Base-by-base conservation (phyloP, 768 basidiomycete genomes). In the Suillus alpinus region DNA sequence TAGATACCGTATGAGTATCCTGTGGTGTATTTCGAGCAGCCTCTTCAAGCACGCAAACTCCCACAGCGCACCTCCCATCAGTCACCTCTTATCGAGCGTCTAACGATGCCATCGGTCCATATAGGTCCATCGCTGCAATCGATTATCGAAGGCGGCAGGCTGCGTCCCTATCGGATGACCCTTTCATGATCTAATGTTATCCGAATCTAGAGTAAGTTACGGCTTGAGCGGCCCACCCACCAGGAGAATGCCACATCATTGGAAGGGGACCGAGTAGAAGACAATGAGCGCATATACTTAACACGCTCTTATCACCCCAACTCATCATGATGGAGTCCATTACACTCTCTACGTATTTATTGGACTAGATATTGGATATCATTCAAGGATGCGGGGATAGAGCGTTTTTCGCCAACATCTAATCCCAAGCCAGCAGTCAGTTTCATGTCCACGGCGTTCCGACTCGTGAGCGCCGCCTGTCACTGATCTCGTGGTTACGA, bases 41-140 rank as follows among this genome's bases (percentile, higher is more conserved):
- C 46, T 26, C 44, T 46, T 3, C 34, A 13, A 36, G 13, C n/a
- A 34, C n/a, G 3, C 51, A 52, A 52, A 60, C 68, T 75, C 72
- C 69, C 72, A 75, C 68, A 73, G 62, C 44, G 58, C 59, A 61
- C 73, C 70, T 71, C 36, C 75, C 79, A 83, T 81, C 80, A 82
- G 75, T 81, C 79, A 80, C 77, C 66, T 74, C 74, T 80, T 81
- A 81, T 81, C 81, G 70, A 71, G 64, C 66, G 67, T 62, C 69
- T 74, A 74, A 75, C 37, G 23, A 39, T 55, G 23, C 23, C 75
- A 69, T 62, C 63, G 50, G 61, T 58, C 63, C 66, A 69, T 71
- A 74, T 73, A 74, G 69, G 64, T 71, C 72, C 72, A 73, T 68
- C 66, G 66, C 59, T 62, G 63, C 59, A 65, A 62, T 69, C 23